A percentile compares a stretch with the other conserved stretches of the same genome.
Conservation (phyloP, 306 rosid genomes). For the Pyrus bretschneideri region DNA sequence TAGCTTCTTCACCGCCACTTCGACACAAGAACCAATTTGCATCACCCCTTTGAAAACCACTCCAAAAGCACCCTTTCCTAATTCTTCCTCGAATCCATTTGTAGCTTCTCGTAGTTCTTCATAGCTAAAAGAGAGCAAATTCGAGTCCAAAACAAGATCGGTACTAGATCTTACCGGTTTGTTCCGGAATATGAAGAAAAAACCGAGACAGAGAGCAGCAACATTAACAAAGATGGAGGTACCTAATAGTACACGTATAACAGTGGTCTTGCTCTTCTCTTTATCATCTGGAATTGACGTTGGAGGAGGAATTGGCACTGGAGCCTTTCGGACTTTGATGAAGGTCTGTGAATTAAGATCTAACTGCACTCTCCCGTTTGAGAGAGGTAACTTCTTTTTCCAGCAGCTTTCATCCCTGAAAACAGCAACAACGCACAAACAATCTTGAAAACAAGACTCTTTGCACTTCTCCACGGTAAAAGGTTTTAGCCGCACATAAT, state of each 20-base stretch:
- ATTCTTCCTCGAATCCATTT: slow-evolving; percentile 24
- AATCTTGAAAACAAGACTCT: slow-evolving; percentile 21
- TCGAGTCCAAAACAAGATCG: not conserved
- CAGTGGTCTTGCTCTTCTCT: not conserved
- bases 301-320: not conserved
- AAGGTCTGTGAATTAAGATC: not conserved
- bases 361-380: slow-evolving; percentile 19
- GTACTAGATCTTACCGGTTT: not conserved
- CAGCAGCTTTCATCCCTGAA: slow-evolving; percentile 2
- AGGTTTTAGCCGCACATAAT: not conserved
- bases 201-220: not conserved
- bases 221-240: slow-evolving; percentile 20
- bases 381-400: slow-evolving; percentile 39
- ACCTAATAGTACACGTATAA: slow-evolving; percentile 9
- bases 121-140: slow-evolving; percentile 10
- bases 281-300: not conserved
- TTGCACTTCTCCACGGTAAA: slow-evolving; percentile 5
- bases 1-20: slow-evolving; percentile 20
- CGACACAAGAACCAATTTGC: not conserved
- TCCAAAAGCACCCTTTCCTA: slow-evolving; percentile 35
- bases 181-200: slow-evolving; percentile 5
- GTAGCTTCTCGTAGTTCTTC: slow-evolving; percentile 21
- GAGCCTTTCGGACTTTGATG: slow-evolving; percentile 7
- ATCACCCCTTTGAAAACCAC: slow-evolving; percentile 17
- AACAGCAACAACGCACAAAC: slow-evolving; percentile 21